phyloP scores from a whole-genome alignment of 768 basidiomycete species.

The Punctularia strigosozonata region DNA sequence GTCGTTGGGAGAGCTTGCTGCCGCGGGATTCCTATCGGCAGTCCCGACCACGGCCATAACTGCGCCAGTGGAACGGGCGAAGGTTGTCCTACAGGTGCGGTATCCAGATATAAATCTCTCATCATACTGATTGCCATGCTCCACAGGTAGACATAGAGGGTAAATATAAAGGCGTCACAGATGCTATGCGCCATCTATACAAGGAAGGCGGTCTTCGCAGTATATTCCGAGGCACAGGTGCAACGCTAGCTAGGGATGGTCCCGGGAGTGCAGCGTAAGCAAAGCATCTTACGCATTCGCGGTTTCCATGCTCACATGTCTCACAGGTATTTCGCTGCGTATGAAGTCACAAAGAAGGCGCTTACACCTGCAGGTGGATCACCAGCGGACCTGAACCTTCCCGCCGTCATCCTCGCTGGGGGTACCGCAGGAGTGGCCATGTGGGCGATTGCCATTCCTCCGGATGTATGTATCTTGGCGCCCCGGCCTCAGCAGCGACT shows the following conservation, averaged over 20 bases:
- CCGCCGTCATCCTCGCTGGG: conserved; percentile 83
- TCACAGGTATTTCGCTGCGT: conserved; percentile 87
- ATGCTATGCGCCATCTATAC: conserved; percentile 86
- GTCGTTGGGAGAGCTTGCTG: conserved; percentile 70
- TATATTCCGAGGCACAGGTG: conserved; percentile 85
- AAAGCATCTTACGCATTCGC: conserved; percentile 1
- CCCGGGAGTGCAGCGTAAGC: conserved; percentile 93
- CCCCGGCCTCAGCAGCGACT: no score
- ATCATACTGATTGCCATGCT: conserved; percentile 6
- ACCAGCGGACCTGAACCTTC: conserved; percentile 71
- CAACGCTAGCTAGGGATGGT: conserved; percentile 91
- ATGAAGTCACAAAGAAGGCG: conserved; percentile 85
- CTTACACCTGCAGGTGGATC: conserved; percentile 74
- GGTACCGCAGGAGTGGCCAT: conserved; percentile 94
- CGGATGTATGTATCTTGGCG: conserved; percentile 15
- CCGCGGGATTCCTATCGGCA: conserved; percentile 91
- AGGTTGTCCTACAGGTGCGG: conserved; percentile 82
- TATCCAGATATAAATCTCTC: background rate
- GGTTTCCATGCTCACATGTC: conserved; percentile 3
- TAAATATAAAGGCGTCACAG: conserved; percentile 82
- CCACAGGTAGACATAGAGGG: conserved; percentile 54
- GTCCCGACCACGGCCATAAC: conserved; percentile 85
- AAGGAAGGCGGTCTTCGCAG: conserved; percentile 86
- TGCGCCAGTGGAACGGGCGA: conserved; percentile 95
- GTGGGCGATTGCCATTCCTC: conserved; percentile 97